A percentile compares a stretch with the other conserved stretches of the same genome.
Conservation (phyloP, 139 green algal genomes). For the Volvox africanus region DNA sequence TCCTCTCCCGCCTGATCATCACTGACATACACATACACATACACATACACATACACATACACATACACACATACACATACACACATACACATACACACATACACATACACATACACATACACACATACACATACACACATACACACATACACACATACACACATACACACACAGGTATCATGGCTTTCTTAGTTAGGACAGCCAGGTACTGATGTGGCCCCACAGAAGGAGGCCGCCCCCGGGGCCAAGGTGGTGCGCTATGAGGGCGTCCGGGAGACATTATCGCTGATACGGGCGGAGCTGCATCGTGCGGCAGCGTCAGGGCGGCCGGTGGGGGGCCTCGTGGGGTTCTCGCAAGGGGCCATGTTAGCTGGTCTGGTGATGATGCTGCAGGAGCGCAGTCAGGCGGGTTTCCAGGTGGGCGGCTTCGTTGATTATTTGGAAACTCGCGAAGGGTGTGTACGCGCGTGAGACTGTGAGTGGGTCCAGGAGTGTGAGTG, state of each 20-base stretch:
- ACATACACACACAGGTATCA: too few relatives aligned
- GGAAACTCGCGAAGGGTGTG: too few relatives aligned
- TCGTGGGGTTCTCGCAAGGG: constrained; percentile 57
- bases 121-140: not conserved
- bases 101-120: too few relatives aligned
- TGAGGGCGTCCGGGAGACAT: not conserved
- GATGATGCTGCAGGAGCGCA: constrained; percentile 34
- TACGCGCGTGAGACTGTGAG: not conserved
- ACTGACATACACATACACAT: not conserved
- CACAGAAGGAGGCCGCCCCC: not conserved
- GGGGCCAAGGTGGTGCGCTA: not conserved
- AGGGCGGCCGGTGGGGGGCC: constrained; percentile 27
- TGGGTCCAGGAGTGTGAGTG: too few relatives aligned
- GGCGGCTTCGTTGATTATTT: too few relatives aligned
- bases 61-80: too few relatives aligned
- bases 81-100: not conserved
- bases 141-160: too few relatives aligned
- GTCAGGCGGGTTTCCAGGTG: constrained; percentile 12
- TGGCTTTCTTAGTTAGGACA: too few relatives aligned
- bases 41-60: not conserved
- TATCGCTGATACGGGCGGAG: not conserved
- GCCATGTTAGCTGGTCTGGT: constrained; percentile 30
- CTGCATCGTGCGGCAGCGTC: not conserved
- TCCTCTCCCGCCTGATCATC: too few relatives aligned
- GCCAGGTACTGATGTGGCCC: too few relatives aligned